phyloP scores from a whole-genome alignment of 2,329 filamentous ascomycete species.

The Byssochlamys sp. region DNA sequence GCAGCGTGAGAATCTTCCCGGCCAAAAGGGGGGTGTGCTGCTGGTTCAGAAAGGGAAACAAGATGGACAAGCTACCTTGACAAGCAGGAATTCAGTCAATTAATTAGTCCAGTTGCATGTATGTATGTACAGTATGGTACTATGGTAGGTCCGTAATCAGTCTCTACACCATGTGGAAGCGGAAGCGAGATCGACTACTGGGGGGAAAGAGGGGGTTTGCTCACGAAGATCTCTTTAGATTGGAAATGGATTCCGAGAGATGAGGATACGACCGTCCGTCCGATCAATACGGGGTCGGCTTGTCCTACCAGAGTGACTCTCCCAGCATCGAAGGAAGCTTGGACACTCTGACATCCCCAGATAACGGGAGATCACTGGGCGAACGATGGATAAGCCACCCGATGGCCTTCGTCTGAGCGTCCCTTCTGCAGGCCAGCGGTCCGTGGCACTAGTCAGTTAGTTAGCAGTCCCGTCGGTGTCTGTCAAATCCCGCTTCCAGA shows the following conservation, averaged over 20 bases:
- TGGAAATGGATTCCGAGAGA: neutral
- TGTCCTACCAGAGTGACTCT: neutral
- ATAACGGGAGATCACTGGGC: neutral
- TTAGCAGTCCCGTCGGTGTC: neutral
- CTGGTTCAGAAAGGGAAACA: constrained; percentile 4
- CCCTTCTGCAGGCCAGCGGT: neutral
- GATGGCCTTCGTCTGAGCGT: neutral
- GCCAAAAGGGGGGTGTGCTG: constrained; percentile 6
- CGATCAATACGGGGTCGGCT: neutral
- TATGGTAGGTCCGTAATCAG: too few species aligned
- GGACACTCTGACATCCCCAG: neutral
- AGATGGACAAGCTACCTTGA: neutral
- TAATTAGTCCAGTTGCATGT: neutral
- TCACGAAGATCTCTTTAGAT: neutral
- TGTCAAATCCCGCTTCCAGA: neutral
- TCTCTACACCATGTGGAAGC: neutral
- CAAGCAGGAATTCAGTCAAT: neutral
- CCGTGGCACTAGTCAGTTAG: neutral
- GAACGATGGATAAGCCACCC: neutral
- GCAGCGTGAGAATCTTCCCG: constrained; percentile 6
- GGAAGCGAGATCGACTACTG: neutral
- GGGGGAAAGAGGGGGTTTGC: neutral
- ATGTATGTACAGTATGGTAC: too few species aligned
- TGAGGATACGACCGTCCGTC: neutral
- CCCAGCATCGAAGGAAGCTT: neutral